Conservation (phyloP, 225 moss, liverwort and hornwort species). For the Bryoerythrophyllum caledonicum region DNA sequence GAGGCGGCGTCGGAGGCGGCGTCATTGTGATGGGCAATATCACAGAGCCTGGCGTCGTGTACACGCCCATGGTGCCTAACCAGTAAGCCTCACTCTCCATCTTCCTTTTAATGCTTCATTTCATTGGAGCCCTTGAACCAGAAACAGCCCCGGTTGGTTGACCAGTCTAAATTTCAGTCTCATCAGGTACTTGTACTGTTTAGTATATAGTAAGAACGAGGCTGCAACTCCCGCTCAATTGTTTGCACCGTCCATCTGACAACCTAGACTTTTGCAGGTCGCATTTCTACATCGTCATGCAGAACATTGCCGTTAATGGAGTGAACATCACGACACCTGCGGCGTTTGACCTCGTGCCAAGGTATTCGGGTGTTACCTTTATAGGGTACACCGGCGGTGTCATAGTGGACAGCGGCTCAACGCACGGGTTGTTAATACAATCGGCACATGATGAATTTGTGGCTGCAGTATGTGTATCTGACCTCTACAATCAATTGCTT, state of each 20-base stretch:
- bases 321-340: constrained; percentile 28
- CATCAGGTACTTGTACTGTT: neutral
- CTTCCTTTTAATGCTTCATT: neutral
- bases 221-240: neutral
- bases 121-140: no score
- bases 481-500: neutral
- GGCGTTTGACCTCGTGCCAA: constrained; percentile 18
- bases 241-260: neutral
- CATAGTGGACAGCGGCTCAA: constrained; percentile 46
- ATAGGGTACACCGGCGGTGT: neutral
- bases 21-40: constrained; percentile 38
- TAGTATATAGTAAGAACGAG: neutral
- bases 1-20: constrained; percentile 33
- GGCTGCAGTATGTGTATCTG: constrained; percentile 30
- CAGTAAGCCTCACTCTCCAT: constrained; percentile 19
- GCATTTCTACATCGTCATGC: constrained; percentile 33
- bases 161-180: neutral
- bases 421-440: constrained; percentile 24
- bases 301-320: constrained; percentile 43
- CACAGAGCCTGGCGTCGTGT: constrained; percentile 25
- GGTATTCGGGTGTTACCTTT: neutral
- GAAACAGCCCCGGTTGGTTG: no score
- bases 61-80: constrained; percentile 26
- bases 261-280: constrained; percentile 4
- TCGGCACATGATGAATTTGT: constrained; percentile 24